Evolutionary conservation across 257 asterid genomes (phyloP).

Genomic region (Fraxinus quadrangulata): DNA sequence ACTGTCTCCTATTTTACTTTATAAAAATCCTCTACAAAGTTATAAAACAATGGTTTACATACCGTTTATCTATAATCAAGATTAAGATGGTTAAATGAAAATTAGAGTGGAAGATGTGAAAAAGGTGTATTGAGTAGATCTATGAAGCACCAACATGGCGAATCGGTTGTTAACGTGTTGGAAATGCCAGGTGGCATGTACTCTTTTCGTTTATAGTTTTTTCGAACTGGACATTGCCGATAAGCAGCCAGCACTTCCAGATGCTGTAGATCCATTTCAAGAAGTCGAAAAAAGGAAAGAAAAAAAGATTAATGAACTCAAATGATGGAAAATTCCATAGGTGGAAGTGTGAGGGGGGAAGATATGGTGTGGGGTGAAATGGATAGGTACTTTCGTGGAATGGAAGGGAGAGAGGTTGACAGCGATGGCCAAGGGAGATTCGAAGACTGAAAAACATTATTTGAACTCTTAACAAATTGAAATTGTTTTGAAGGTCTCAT

Average conservation of each 20-base stretch:
- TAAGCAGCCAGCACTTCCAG: background rate
- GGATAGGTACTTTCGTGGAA: background rate
- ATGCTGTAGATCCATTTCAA: background rate
- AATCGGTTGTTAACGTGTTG: background rate
- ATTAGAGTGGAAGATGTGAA: background rate
- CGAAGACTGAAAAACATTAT: background rate
- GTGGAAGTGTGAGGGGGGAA: background rate
- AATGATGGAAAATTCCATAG: background rate
- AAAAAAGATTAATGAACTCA: background rate
- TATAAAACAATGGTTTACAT: background rate
- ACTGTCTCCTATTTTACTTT: background rate
- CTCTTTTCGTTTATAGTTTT: background rate
- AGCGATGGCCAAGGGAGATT: background rate
- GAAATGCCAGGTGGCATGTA: background rate
- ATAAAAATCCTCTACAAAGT: background rate
- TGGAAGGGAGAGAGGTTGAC: background rate
- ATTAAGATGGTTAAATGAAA: constrained; percentile 1
- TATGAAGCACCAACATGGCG: background rate
- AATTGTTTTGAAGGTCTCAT: background rate
- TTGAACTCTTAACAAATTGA: background rate
- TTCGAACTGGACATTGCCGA: background rate
- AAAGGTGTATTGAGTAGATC: background rate
- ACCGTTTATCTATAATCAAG: background rate
- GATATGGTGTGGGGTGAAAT: background rate
- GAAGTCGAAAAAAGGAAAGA: background rate